Base-by-base conservation (phyloP, 345 rosid species). In the Brassica nigra region DNA sequence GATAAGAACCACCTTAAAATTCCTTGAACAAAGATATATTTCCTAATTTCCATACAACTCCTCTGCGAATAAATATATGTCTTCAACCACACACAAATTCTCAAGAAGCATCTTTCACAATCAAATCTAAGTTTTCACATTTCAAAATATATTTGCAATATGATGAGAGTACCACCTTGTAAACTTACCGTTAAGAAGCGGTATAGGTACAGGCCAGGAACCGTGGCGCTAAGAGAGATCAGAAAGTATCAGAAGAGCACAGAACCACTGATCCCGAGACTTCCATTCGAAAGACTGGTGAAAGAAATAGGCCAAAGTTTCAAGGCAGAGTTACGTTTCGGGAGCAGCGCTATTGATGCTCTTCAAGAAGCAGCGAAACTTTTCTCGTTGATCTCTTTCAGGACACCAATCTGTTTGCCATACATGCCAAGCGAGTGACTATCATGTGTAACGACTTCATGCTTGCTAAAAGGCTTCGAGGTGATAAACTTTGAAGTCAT, bases 371-470 rank as follows among this genome's bases (percentile, higher is more conserved):
- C 86, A 0, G 88, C 90, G 90, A 87, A 71, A 83, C 86, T 2
- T 81, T 79, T 74, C 76, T 87, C 0, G 83, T 84, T 8, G 86
- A 83, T 3, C 70, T 86, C 1, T 86, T 87, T 11, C 83, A 86
- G 66, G 89, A 86, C 54, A 83, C 86, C 1, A 84, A 88, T 59
- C 76, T 88, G 54, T 88, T 86, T 28, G 89, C 89, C 3, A 78
- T 86, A 34, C 90, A 88, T 58, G 90, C 88, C 58, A 86, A 86
- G 83, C 85, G 90, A 49, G 86, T 86, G 8, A 83, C 90, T 2
- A 83, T 88, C 31, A 86, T 84, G 86, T 78, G 83, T 10, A 83
- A 84, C 55, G 88, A 86, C 49, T 77, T 86, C 1, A 85, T 84
- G 67, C 85, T 86, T 0, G 87, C 87, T 4, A 78, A 87, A n/a